Base-by-base conservation (phyloP, 2,329 filamentous ascomycete species). In the Trichoderma sp. region DNA sequence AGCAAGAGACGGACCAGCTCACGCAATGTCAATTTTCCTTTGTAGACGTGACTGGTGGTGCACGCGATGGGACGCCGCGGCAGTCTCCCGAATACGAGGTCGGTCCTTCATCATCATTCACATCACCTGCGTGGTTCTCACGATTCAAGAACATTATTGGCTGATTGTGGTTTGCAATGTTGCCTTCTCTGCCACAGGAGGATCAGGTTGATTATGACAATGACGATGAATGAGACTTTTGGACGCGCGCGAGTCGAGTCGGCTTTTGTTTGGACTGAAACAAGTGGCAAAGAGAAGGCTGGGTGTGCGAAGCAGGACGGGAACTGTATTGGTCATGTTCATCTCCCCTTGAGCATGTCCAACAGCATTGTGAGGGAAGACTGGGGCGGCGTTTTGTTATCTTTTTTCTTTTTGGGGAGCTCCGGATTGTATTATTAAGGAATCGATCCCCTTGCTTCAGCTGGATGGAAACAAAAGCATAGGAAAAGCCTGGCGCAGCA, bases 61-160 rank as follows among this genome's bases (percentile, higher is more conserved):
- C 61, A 6, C 55, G 66, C 65, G 34, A 47, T 64, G 55, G 50
- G 34, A 15, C 30, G 71, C 43, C 34, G 53, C 71, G 36, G 26
- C 66, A 72, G 71, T 72, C 71, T 39, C 69, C 59, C 39, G 76
- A 63, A 55, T 71, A 76, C 59, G 77, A 79, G 78, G 79, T 80
- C 72, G 73, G 75, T 77, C 72, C 70, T 69, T 66, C 73, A 70
- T 70, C 73, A 69, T 69, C 66, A 69, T 69, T 69, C 55, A 36
- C 66, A 69, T 69, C 66, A 69, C 66, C 66, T 43, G 66, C 66
- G 12, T 78, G 73, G 74, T 65, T 75, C 69, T 73, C 75, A 12
- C 74, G 71, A 65, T 58, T 74, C 47, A 74, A 73, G 73, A 75
- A 70, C 57, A 74, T 75, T 50, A 77, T 78, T 79, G 43, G 74